These are phyloP conservation scores for Psilocybe sp. DNA, from an alignment of 768 basidiomycete species.

Conservation along the genomic window DNA sequence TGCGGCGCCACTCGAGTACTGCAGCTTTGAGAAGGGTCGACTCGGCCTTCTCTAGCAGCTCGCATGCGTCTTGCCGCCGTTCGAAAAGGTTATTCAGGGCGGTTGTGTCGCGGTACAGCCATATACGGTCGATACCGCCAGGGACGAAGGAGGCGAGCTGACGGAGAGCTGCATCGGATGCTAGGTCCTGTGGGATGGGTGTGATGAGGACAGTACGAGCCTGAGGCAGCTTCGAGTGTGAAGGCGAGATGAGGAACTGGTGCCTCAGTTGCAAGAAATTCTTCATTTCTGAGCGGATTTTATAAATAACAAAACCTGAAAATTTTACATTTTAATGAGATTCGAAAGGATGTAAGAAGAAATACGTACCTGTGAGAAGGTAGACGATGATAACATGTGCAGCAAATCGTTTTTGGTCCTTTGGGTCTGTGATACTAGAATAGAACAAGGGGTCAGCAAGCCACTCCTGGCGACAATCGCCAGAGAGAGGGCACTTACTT, in stretches of 20 bases:
- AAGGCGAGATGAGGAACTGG: constrained; percentile 56
- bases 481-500: constrained; percentile 34
- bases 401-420: constrained; percentile 42
- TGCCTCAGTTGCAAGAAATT: constrained; percentile 55
- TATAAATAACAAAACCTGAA: constrained; percentile 56
- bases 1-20: constrained; percentile 35
- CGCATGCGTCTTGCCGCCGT: constrained; percentile 42
- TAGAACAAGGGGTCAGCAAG: neutral
- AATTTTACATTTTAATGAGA: constrained; percentile 2
- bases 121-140: constrained; percentile 65
- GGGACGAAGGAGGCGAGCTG: constrained; percentile 64
- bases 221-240: constrained; percentile 59
- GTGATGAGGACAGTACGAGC: constrained; percentile 70
- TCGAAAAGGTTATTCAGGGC: constrained; percentile 40
- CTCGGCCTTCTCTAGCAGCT: constrained; percentile 56
- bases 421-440: constrained; percentile 31
- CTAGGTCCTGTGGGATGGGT: constrained; percentile 53
- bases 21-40: constrained; percentile 44
- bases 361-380: constrained; percentile 41
- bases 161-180: constrained; percentile 42
- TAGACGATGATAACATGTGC: constrained; percentile 58
- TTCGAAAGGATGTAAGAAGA: neutral
- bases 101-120: constrained; percentile 59
- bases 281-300: constrained; percentile 56
- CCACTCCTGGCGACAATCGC: neutral